Evolutionary conservation across 192 early-diverging fungal genomes (phyloP).

Genomic region (Geranomyces michiganensis): DNA sequence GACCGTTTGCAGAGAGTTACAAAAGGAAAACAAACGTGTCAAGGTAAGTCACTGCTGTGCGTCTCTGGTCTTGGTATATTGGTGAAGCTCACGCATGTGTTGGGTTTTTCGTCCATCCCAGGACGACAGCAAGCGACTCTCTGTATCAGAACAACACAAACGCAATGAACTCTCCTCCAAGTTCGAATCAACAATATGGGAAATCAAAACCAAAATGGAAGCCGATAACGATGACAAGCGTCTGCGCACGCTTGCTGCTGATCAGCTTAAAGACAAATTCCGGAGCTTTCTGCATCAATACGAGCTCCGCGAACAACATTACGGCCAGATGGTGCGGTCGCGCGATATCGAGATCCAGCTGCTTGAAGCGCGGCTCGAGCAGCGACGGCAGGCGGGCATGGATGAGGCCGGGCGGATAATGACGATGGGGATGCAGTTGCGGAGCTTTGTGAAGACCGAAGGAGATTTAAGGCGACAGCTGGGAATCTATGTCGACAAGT

Average conservation of each 20-base stretch:
- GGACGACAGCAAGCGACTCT: conserved; percentile 56
- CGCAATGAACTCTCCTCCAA: conserved; percentile 60
- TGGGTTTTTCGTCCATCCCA: conserved; percentile 11
- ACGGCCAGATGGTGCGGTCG: conserved; percentile 56
- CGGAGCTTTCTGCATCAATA: conserved; percentile 65
- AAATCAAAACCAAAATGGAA: conserved; percentile 61
- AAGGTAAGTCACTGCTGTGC: conserved; percentile 51
- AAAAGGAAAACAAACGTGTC: conserved; percentile 59
- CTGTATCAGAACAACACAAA: conserved; percentile 53
- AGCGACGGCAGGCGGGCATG: conserved; percentile 44
- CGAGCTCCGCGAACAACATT: conserved; percentile 64
- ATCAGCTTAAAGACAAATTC: conserved; percentile 62
- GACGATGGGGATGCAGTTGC: conserved; percentile 51
- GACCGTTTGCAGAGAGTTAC: conserved; percentile 61
- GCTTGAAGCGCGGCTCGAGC: conserved; percentile 57
- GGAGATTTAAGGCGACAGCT: conserved; percentile 61
- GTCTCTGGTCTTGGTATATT: background rate
- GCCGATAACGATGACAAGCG: conserved; percentile 49
- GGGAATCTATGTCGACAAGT: conserved; percentile 65
- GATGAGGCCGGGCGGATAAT: conserved; percentile 43
- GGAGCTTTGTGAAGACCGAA: conserved; percentile 57
- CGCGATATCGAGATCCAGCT: conserved; percentile 65
- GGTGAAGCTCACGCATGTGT: no score
- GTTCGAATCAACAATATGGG: conserved; percentile 63
- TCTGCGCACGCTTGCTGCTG: conserved; percentile 18